A percentile compares a stretch with the other conserved stretches of the same genome.
Evolutionary conservation across 2,329 filamentous ascomycete species (phyloP).

Genomic region (Colletotrichum orchidophilum): DNA sequence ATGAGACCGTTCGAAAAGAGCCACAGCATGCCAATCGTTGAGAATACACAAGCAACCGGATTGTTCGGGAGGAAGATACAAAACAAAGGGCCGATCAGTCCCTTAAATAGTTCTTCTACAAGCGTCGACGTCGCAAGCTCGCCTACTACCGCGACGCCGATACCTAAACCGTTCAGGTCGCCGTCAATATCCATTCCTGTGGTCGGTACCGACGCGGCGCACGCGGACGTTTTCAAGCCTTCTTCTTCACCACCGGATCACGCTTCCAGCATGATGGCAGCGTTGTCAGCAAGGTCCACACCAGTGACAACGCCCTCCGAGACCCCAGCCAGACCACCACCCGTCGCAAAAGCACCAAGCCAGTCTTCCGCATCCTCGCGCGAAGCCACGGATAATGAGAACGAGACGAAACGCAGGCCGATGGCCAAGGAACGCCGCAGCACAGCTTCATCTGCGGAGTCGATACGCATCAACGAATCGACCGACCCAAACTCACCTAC

Average conservation of each 20-base stretch:
- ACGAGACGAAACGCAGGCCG: constrained; percentile 41
- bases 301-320: constrained; percentile 55
- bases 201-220: constrained; percentile 72
- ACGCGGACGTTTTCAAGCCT: constrained; percentile 70
- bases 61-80: constrained; percentile 61
- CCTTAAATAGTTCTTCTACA: constrained; percentile 54
- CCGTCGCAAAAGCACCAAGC: constrained; percentile 51
- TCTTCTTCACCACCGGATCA: constrained; percentile 66
- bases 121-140: constrained; percentile 52
- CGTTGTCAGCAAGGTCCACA: constrained; percentile 70
- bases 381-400: constrained; percentile 53
- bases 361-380: constrained; percentile 61
- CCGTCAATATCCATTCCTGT: constrained; percentile 71
- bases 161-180: constrained; percentile 49
- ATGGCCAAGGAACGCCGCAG: constrained; percentile 45
- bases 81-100: constrained; percentile 45
- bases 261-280: constrained; percentile 73
- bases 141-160: constrained; percentile 49
- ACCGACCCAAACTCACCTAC: constrained; percentile 40
- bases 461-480: constrained; percentile 43
- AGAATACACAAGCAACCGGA: constrained; percentile 49
- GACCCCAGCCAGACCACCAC: constrained; percentile 46
- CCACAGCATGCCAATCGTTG: constrained; percentile 57
- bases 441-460: constrained; percentile 49
- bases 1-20: constrained; percentile 65